Percentiles rank a stretch among this genome's conserved stretches.
These are phyloP conservation scores for Buxus sempervirens DNA, from an alignment of 164 flowering plant genomes.

Conservation along the genomic window DNA sequence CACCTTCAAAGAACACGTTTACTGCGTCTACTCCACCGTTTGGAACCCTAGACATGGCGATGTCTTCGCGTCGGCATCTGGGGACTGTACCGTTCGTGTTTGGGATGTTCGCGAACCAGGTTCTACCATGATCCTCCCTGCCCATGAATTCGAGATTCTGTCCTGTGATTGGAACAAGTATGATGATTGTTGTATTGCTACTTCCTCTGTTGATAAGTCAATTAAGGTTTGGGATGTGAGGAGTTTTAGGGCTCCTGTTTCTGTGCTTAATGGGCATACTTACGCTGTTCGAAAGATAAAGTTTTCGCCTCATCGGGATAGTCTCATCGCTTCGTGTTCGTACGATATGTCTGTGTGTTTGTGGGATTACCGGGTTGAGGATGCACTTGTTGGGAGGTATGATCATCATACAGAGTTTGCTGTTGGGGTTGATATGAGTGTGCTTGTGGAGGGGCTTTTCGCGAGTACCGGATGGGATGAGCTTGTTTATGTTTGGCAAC, in stretches of 20 bases:
- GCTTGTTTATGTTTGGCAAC: conserved; percentile 91
- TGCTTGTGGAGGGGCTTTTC: conserved; percentile 87
- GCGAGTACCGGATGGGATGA: conserved; percentile 99
- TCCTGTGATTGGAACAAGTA: conserved; percentile 93
- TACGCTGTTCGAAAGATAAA: conserved; percentile 82
- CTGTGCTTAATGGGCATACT: conserved; percentile 68
- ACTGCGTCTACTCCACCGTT: conserved; percentile 73
- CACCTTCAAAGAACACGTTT: conserved; percentile 88
- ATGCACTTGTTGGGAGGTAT: conserved; percentile 73
- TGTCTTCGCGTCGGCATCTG: conserved; percentile 89
- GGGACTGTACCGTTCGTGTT: conserved; percentile 80
- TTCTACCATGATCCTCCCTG: conserved; percentile 74
- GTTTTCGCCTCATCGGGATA: conserved; percentile 77
- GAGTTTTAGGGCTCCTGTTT: conserved; percentile 54
- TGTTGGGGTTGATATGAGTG: conserved; percentile 94
- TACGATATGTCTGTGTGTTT: conserved; percentile 91
- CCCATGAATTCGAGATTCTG: conserved; percentile 74
- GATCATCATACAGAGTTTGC: conserved; percentile 97
- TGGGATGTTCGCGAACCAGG: conserved; percentile 94
- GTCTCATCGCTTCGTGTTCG: conserved; percentile 63
- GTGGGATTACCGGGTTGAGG: conserved; percentile 89
- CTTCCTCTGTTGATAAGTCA: conserved; percentile 74
- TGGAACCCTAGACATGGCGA: conserved; percentile 97
- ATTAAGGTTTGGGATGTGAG: conserved; percentile 92
- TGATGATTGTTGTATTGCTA: conserved; percentile 67